A percentile compares a stretch with the other conserved stretches of the same genome.
These are phyloP conservation scores for Kwoniella europaea DNA, from an alignment of 768 basidiomycete genomes.

Conservation along the genomic window DNA sequence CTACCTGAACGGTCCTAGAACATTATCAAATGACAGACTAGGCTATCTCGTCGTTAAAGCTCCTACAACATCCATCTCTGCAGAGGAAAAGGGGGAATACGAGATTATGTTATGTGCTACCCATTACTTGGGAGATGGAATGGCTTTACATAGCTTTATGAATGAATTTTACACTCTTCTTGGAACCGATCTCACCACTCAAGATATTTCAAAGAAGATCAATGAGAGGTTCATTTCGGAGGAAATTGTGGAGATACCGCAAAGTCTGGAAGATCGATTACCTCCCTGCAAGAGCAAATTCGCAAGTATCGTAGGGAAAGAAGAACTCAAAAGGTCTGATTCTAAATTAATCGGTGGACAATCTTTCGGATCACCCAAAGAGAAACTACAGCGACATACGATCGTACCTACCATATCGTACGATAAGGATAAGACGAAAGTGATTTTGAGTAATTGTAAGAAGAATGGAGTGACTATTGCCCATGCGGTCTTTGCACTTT, in stretches of 20 bases:
- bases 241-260: slow-evolving; percentile 56
- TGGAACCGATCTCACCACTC: slow-evolving; percentile 51
- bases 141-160: slow-evolving; percentile 80
- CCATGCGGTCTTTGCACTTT: slow-evolving; percentile 74
- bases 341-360: slow-evolving; percentile 74
- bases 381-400: slow-evolving; percentile 61
- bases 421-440: slow-evolving; percentile 65
- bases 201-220: slow-evolving; percentile 32
- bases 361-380: slow-evolving; percentile 64
- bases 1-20: slow-evolving; percentile 79
- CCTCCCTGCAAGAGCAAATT: slow-evolving; percentile 59
- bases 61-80: slow-evolving; percentile 14
- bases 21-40: slow-evolving; percentile 69
- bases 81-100: slow-evolving; percentile 57
- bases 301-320: slow-evolving; percentile 62
- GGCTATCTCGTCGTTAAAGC: slow-evolving; percentile 59
- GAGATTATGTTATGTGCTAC: slow-evolving; percentile 76
- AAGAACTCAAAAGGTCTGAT: slow-evolving; percentile 68
- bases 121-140: slow-evolving; percentile 85
- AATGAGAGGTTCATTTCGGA: slow-evolving; percentile 15
- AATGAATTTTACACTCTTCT: slow-evolving; percentile 78
- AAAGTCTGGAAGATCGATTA: slow-evolving; percentile 65
- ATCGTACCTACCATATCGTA: slow-evolving; percentile 73
- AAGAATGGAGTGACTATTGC: slow-evolving; percentile 73
- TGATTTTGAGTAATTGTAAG: slow-evolving; percentile 74